Percentiles rank a stretch among this genome's conserved stretches.
Evolutionary conservation across 192 early-diverging fungal genomes (phyloP).

Genomic region (Phlyctochytrium planicorne): DNA sequence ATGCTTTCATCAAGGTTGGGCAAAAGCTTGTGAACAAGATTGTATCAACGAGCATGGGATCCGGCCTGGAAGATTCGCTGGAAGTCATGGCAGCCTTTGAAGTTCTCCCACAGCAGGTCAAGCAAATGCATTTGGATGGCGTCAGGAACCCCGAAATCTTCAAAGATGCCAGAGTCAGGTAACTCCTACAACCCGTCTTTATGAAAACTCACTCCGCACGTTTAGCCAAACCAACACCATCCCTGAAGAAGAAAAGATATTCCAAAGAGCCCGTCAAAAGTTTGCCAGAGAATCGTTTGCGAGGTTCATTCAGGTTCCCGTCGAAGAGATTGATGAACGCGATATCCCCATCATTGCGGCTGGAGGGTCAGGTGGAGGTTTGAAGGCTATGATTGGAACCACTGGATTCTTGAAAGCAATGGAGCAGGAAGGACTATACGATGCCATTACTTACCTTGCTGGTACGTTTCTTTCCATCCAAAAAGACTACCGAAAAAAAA

Average conservation of each 20-base stretch:
- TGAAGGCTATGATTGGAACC: conserved; percentile 77
- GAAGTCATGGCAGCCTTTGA: conserved; percentile 1
- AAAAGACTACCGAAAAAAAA: neutral
- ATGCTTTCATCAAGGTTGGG: neutral
- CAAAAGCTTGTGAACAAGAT: neutral
- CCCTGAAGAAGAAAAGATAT: conserved; percentile 42
- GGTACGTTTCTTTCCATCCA: too few species aligned
- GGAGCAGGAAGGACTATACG: conserved; percentile 62
- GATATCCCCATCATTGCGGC: conserved; percentile 73
- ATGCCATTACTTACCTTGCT: conserved; percentile 71
- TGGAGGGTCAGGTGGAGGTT: conserved; percentile 81
- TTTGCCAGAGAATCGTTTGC: conserved; percentile 66
- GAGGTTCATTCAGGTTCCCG: conserved; percentile 69
- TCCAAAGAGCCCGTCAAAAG: conserved; percentile 45
- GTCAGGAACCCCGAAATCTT: neutral
- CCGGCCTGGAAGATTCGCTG: neutral
- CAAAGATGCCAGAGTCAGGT: neutral
- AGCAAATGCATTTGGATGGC: neutral
- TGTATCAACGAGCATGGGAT: neutral
- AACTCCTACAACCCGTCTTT: too few species aligned
- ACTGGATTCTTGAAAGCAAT: conserved; percentile 68
- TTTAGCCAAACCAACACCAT: conserved; percentile 18
- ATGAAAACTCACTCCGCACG: too few species aligned
- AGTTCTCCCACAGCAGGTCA: neutral
- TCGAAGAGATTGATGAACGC: conserved; percentile 57